These are phyloP conservation scores for Phytophthora meadii DNA, from an alignment of 352 stramenopile genomes.

Conservation along the genomic window DNA sequence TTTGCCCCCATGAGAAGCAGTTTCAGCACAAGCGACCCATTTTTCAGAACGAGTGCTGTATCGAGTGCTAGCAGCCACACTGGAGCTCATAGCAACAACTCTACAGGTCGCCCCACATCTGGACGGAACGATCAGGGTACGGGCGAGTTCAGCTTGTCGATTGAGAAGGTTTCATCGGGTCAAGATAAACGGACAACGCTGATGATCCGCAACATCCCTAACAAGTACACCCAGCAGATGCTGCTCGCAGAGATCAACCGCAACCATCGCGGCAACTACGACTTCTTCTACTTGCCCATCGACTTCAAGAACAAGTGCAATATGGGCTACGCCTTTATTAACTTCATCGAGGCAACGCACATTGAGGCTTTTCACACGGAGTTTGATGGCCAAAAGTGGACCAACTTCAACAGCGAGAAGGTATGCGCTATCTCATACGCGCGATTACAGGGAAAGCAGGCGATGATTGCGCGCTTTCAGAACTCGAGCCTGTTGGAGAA, in stretches of 20 bases:
- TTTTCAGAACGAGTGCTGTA: conserved; percentile 22
- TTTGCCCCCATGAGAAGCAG: conserved; percentile 35
- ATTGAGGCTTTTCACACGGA: conserved; percentile 87
- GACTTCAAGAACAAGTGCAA: conserved; percentile 99
- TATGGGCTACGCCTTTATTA: conserved; percentile 99
- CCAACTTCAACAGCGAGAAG: conserved; percentile 99
- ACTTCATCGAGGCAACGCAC: conserved; percentile 94
- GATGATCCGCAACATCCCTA: conserved; percentile 99
- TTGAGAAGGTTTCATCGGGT: conserved; percentile 79
- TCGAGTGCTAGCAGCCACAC: conserved; percentile 14
- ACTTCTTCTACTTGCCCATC: conserved; percentile 99
- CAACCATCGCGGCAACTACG: conserved; percentile 92
- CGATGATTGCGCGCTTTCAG: conserved; percentile 99
- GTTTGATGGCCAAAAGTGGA: conserved; percentile 93
- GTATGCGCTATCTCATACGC: conserved; percentile 99
- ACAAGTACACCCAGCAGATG: conserved; percentile 99
- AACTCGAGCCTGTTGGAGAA: conserved; percentile 97
- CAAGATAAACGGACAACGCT: conserved; percentile 97
- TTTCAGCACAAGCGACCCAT: conserved; percentile 30
- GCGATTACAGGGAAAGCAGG: conserved; percentile 96
- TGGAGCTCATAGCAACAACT: conserved; percentile 9
- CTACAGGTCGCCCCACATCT: conserved; percentile 9
- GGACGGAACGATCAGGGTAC: conserved; percentile 72
- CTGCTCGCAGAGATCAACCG: conserved; percentile 97
- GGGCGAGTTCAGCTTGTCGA: conserved; percentile 80